These are phyloP conservation scores for Didymella keratinophila DNA, from an alignment of 2,329 filamentous ascomycete species.

Conservation along the genomic window DNA sequence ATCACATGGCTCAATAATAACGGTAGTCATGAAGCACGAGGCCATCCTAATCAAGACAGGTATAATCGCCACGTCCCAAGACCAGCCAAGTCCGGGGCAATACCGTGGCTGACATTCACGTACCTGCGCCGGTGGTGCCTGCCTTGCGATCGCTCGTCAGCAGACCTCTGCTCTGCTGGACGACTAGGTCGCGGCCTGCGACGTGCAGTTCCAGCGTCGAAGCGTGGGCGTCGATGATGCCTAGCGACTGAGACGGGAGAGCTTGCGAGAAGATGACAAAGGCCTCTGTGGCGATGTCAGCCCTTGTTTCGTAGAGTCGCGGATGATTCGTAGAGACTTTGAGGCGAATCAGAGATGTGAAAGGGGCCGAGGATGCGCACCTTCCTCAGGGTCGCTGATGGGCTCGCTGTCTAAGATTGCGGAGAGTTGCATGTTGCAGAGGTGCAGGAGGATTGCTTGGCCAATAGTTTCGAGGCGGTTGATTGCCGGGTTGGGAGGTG, in stretches of 20 bases:
- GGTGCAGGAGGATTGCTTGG: slow-evolving; percentile 14
- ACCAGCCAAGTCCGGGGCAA: slow-evolving; percentile 34
- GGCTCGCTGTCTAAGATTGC: slow-evolving; percentile 55
- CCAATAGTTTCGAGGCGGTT: slow-evolving; percentile 14
- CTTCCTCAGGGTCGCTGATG: slow-evolving; percentile 67
- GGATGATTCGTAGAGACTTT: no score
- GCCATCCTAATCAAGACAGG: slow-evolving; percentile 16
- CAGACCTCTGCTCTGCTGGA: slow-evolving; percentile 84
- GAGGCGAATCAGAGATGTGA: slow-evolving; percentile 5
- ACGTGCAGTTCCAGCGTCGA: slow-evolving; percentile 72
- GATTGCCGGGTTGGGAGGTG: slow-evolving; percentile 3
- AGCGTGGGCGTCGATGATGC: slow-evolving; percentile 80
- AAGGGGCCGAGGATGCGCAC: slow-evolving; percentile 46
- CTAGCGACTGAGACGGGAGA: slow-evolving; percentile 71
- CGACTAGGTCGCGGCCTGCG: slow-evolving; percentile 72
- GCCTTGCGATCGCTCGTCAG: slow-evolving; percentile 77
- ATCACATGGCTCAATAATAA: no score
- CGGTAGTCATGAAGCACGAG: no score
- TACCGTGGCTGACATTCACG: slow-evolving; percentile 21
- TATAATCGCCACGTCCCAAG: slow-evolving; percentile 21
- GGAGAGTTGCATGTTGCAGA: slow-evolving; percentile 33
- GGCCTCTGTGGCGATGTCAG: slow-evolving; percentile 68
- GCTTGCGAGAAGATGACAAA: slow-evolving; percentile 84
- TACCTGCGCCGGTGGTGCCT: slow-evolving; percentile 77
- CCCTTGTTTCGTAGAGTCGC: no score